Conservation (phyloP, 768 basidiomycete species). For the Mycena epipterygia region DNA sequence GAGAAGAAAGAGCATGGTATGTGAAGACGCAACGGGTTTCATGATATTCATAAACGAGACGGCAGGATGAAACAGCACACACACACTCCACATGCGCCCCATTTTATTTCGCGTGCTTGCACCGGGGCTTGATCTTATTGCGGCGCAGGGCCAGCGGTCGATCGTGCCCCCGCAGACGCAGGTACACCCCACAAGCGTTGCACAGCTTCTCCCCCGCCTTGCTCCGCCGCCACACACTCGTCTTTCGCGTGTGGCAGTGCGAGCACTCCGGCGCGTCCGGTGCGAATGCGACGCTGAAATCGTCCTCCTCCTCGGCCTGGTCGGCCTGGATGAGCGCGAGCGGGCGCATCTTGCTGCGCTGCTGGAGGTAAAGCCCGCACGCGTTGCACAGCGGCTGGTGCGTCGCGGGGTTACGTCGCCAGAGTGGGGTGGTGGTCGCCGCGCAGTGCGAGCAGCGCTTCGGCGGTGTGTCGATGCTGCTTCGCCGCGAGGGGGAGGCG, state of each 20-base stretch:
- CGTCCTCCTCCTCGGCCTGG: slow-evolving; percentile 1
- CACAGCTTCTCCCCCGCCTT: slow-evolving; percentile 11
- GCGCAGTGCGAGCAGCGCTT: slow-evolving; percentile 22
- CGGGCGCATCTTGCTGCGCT: slow-evolving; percentile 20
- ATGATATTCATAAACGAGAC: too few species aligned
- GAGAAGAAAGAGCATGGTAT: too few species aligned
- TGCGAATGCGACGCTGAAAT: neutral
- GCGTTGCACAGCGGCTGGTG: slow-evolving; percentile 18
- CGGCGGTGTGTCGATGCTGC: neutral
- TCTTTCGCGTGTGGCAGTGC: neutral
- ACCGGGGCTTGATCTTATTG: slow-evolving; percentile 16
- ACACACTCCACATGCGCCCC: too few species aligned
- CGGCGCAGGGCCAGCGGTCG: slow-evolving; percentile 9
- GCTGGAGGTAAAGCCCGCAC: slow-evolving; percentile 25
- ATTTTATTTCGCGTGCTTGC: slow-evolving; percentile 14
- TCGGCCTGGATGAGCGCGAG: slow-evolving; percentile 20
- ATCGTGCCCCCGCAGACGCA: slow-evolving; percentile 11
- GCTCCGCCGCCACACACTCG: slow-evolving; percentile 28
- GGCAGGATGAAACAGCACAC: too few species aligned
- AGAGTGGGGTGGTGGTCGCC: slow-evolving; percentile 20
- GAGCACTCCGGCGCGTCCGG: slow-evolving; percentile 15
- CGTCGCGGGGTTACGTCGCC: slow-evolving; percentile 21
- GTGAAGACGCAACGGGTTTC: too few species aligned
- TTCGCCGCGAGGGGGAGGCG: neutral
- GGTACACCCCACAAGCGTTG: slow-evolving; percentile 26